phyloP scores from a whole-genome alignment of 164 flowering plant species.

The Santalum album region DNA sequence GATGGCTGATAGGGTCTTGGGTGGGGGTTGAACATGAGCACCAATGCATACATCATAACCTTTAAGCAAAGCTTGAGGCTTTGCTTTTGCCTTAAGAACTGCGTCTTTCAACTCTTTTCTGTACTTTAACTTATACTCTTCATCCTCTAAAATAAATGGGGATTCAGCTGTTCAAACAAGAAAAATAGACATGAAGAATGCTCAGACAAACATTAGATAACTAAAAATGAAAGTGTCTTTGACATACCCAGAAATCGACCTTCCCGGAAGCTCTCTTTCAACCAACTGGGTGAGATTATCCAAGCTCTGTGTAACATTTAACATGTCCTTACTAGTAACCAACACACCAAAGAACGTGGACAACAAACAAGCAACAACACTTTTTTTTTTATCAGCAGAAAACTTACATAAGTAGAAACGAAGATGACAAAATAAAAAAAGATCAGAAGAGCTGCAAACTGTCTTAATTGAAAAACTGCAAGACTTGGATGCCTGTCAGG shows the following conservation, averaged over 20 bases:
- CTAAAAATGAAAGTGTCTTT: neutral
- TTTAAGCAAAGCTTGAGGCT: slow-evolving; percentile 45
- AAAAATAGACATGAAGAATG: neutral
- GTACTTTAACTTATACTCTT: slow-evolving; percentile 53
- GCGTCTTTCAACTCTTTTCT: slow-evolving; percentile 45
- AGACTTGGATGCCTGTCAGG: too few relatives aligned
- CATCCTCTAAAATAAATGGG: slow-evolving; percentile 56
- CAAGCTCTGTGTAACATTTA: slow-evolving; percentile 58
- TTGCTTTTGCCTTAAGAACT: slow-evolving; percentile 55
- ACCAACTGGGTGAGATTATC: slow-evolving; percentile 72
- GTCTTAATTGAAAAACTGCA: too few relatives aligned
- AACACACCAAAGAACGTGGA: neutral
- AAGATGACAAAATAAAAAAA: too few relatives aligned
- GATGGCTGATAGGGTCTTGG: slow-evolving; percentile 39
- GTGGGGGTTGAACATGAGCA: slow-evolving; percentile 51
- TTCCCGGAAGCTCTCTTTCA: slow-evolving; percentile 59
- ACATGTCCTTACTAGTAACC: neutral
- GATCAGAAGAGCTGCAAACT: neutral
- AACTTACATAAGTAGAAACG: too few relatives aligned
- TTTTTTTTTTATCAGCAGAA: too few relatives aligned
- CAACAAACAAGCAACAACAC: neutral
- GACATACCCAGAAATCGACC: slow-evolving; percentile 72
- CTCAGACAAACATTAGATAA: neutral
- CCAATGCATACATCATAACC: slow-evolving; percentile 58
- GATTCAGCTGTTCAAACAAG: slow-evolving; percentile 22